Evolutionary conservation across 148 eudicot species (phyloP).

Genomic region (Arctostaphylos glauca): DNA sequence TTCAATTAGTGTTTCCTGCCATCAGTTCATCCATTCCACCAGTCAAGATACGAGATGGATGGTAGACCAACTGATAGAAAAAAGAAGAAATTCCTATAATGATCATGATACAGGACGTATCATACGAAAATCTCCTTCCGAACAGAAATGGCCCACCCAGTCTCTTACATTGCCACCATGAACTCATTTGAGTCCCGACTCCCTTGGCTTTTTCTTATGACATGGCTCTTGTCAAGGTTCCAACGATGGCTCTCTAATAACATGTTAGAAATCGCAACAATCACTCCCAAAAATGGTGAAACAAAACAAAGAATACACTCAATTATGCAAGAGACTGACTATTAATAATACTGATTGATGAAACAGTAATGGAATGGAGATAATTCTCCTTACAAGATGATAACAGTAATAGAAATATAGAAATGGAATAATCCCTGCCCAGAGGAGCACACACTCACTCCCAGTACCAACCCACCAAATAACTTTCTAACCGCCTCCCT

Average conservation of each 20-base stretch:
- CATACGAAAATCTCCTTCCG: not conserved
- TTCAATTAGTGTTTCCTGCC: not conserved
- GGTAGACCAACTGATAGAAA: not conserved
- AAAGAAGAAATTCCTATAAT: not conserved
- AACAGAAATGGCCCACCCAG: not conserved
- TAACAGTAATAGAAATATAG: too few relatives aligned
- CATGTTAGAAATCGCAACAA: too few relatives aligned
- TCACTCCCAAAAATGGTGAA: too few relatives aligned
- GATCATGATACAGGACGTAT: not conserved
- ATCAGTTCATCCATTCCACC: not conserved
- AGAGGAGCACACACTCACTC: too few relatives aligned
- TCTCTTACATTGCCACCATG: slow-evolving; percentile 1
- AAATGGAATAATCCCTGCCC: too few relatives aligned
- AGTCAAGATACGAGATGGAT: not conserved
- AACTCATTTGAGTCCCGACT: not conserved
- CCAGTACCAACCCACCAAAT: too few relatives aligned
- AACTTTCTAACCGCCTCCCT: too few relatives aligned
- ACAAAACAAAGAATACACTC: too few relatives aligned
- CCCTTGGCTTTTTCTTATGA: not conserved
- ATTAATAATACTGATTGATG: too few relatives aligned
- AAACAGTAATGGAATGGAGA: too few relatives aligned
- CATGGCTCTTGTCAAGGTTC: not conserved
- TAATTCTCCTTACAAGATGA: too few relatives aligned
- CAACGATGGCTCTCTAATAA: not conserved
- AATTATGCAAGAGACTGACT: too few relatives aligned